Conservation (phyloP, 805 yeast genomes). For the Candida manassasensis region DNA sequence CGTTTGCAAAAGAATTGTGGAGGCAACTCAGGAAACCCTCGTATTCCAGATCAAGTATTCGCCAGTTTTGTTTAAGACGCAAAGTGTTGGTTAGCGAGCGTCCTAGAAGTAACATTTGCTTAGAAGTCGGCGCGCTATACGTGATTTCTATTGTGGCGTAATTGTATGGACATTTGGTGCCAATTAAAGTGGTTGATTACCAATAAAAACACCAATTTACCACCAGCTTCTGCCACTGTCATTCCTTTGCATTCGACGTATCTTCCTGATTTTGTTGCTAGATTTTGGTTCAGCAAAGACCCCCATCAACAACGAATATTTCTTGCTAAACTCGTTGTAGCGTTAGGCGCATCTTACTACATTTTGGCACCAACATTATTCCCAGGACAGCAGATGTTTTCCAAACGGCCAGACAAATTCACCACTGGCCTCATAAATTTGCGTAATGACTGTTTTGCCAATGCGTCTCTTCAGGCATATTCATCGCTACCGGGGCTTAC, state of each 20-base stretch:
- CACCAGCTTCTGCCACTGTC: slow-evolving; percentile 2
- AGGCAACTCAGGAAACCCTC: too few species aligned
- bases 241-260: background rate
- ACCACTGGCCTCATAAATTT: slow-evolving; percentile 82
- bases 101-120: too few species aligned
- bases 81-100: too few species aligned
- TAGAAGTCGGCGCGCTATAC: too few species aligned
- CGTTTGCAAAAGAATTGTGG: too few species aligned
- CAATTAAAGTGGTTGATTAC: slow-evolving; percentile 12
- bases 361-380: slow-evolving; percentile 12
- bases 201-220: slow-evolving; percentile 7
- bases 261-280: slow-evolving; percentile 5
- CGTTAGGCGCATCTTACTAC: slow-evolving; percentile 12
- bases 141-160: too few species aligned
- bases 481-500: slow-evolving; percentile 58
- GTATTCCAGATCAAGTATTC: too few species aligned
- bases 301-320: slow-evolving; percentile 10
- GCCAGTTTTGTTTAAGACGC: too few species aligned
- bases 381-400: slow-evolving; percentile 28
- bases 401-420: slow-evolving; percentile 60
- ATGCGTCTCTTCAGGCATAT: slow-evolving; percentile 79
- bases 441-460: slow-evolving; percentile 90
- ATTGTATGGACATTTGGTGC: slow-evolving; percentile 9
- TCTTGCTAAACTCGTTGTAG: slow-evolving; percentile 9
- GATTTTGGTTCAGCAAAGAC: slow-evolving; percentile 9